Evolutionary conservation across 2,329 filamentous ascomycete species (phyloP).

Genomic region (Nigrospora osmanthi): DNA sequence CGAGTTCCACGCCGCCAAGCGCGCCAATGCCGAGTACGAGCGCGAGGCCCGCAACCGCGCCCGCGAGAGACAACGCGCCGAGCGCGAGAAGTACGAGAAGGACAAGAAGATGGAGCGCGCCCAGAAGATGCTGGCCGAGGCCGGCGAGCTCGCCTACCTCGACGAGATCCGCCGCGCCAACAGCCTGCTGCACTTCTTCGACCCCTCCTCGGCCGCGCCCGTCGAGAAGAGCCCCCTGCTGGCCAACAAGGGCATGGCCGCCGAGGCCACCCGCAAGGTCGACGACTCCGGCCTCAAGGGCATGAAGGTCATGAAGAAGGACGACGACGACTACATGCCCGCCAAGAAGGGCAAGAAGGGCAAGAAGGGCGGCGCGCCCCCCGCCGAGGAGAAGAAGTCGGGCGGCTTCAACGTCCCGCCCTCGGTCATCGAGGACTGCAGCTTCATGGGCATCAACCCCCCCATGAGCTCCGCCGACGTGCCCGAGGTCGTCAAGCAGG

Average conservation of each 20-base stretch:
- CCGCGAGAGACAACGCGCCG: slow-evolving; percentile 71
- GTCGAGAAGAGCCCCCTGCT: slow-evolving; percentile 60
- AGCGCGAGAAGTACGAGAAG: slow-evolving; percentile 66
- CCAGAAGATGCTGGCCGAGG: slow-evolving; percentile 69
- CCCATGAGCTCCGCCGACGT: slow-evolving; percentile 83
- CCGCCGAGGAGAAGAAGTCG: slow-evolving; percentile 34
- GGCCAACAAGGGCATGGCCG: slow-evolving; percentile 66
- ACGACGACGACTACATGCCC: slow-evolving; percentile 79
- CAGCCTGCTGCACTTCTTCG: slow-evolving; percentile 83
- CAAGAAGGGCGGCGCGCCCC: slow-evolving; percentile 56
- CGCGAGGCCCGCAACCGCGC: slow-evolving; percentile 70
- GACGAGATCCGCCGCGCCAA: slow-evolving; percentile 89
- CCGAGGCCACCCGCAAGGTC: slow-evolving; percentile 73
- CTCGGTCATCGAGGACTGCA: slow-evolving; percentile 84
- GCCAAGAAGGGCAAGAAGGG: slow-evolving; percentile 86
- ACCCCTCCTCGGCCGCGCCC: slow-evolving; percentile 55
- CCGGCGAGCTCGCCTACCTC: slow-evolving; percentile 78
- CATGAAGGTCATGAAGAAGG: slow-evolving; percentile 77
- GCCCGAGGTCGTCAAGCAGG: slow-evolving; percentile 72
- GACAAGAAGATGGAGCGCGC: slow-evolving; percentile 71
- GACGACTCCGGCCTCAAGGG: slow-evolving; percentile 82
- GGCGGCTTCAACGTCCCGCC: slow-evolving; percentile 72
- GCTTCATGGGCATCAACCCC: slow-evolving; percentile 76
- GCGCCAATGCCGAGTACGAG: slow-evolving; percentile 78
- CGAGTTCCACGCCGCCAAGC: slow-evolving; percentile 72